phyloP scores from a whole-genome alignment of 2,329 filamentous ascomycete genomes.

The Colletotrichum sp. region DNA sequence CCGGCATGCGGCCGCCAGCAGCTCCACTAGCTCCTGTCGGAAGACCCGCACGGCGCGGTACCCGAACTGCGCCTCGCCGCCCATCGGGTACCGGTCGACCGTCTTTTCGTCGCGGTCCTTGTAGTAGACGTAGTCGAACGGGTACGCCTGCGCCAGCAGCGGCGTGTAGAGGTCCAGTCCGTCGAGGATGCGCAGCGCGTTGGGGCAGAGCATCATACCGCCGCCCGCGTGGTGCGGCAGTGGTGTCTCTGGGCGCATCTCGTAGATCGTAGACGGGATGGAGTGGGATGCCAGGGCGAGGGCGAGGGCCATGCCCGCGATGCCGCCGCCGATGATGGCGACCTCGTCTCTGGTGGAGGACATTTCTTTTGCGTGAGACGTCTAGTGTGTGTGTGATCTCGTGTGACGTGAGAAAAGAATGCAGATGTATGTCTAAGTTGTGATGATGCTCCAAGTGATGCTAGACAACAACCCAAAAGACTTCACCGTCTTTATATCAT shows the following conservation, averaged over 20 bases:
- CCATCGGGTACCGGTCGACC: constrained; percentile 52
- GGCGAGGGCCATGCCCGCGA: constrained; percentile 42
- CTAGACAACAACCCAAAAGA: not conserved
- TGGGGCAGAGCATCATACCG: constrained; percentile 64
- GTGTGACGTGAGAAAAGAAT: not conserved
- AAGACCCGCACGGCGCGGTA: constrained; percentile 61
- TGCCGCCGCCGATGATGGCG: constrained; percentile 16
- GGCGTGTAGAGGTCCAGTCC: constrained; percentile 50
- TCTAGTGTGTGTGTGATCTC: not conserved
- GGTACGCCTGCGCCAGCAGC: constrained; percentile 49
- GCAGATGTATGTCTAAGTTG: not conserved
- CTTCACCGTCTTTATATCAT: not conserved
- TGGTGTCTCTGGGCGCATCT: constrained; percentile 41
- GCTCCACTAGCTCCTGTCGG: constrained; percentile 49
- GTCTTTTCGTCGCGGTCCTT: constrained; percentile 35
- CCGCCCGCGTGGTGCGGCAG: constrained; percentile 52
- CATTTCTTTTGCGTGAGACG: not conserved
- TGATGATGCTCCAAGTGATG: not conserved
- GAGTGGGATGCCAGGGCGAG: constrained; percentile 56
- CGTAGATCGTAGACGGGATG: constrained; percentile 57
- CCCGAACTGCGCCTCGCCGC: constrained; percentile 49
- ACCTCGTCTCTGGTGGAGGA: not conserved
- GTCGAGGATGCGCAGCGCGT: constrained; percentile 60
- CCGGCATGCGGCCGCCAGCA: constrained; percentile 36
- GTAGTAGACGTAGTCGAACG: constrained; percentile 57